Base-by-base conservation (phyloP, 257 asterid genomes). In the Apocynum venetum region DNA sequence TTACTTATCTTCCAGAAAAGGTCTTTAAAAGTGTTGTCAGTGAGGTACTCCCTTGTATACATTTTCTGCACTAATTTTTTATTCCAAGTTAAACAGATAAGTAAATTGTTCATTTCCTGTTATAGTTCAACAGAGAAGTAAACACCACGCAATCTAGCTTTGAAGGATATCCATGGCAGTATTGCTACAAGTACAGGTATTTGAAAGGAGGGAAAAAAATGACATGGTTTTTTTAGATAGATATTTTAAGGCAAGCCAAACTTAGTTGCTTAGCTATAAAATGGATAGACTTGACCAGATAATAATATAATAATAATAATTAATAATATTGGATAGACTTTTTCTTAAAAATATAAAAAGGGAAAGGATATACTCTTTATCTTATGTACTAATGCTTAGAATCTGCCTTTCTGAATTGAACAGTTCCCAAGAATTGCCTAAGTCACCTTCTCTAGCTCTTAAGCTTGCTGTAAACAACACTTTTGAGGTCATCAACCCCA, bases 171-270 rank as follows among this genome's bases (percentile, higher is more conserved):
- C 97, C 96, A 43, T 92, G 96, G 93, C 76, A 91, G 79, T 88
- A 92, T 86, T 92, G 97, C 84, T 92, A 92, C 88, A 88, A 89
- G 84, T 83, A 89, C 81, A 89, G 97, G 97, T 92, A 87, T 67
- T 40, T 77, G 80, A 79, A 77, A 20, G 56, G 52, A 71, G 48
- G 51, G n/a, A n/a, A 63, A 25, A 9, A 71, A 66, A 70, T 53
- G 3, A 57, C 47, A 74, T 73, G 8, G 55, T 71, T 73, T 66
- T 43, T 81, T 81, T 53, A 80, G 70, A 61, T 66, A 38, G 4
- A 7, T 40, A 66, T 14, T 25, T 43, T 68, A 8, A 6, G 36
- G 73, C 31, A 3, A 17, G 47, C 38, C 51, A 7, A 43, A 68
- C 51, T 1, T 67, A 20, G n/a, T 52, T 61, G 10, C 38, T 11